Percentiles rank a stretch among this genome's conserved stretches.
phyloP scores from a whole-genome alignment of 495 filamentous ascomycete genomes.

The Neurospora hispaniola region DNA sequence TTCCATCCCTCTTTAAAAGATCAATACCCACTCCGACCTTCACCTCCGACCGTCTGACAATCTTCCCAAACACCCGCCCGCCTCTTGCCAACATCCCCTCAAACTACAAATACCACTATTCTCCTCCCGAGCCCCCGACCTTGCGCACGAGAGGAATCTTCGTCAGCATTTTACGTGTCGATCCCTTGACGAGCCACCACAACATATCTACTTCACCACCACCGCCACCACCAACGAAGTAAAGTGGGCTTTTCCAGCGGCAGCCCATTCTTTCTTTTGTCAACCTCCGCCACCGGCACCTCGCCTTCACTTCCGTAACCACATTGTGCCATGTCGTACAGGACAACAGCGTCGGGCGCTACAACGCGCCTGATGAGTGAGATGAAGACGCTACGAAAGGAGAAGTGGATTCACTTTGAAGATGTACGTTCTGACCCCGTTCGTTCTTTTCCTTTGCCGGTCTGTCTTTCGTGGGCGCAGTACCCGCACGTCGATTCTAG shows the following conservation, averaged over 20 bases:
- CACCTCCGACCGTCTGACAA: background rate
- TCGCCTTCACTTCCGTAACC: background rate
- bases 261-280: background rate
- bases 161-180: background rate
- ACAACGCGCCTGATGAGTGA: constrained; percentile 84
- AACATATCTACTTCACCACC: background rate
- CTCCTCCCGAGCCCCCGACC: background rate
- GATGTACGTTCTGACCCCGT: constrained; percentile 16
- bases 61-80: background rate
- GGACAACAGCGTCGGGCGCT: constrained; percentile 33
- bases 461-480: background rate
- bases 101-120: background rate
- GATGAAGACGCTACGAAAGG: constrained; percentile 68
- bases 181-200: background rate
- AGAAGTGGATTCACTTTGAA: constrained; percentile 86
- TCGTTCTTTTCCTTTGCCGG: background rate
- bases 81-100: background rate
- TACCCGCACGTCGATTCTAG: background rate
- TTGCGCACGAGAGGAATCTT: background rate
- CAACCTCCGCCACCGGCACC: background rate
- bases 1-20: background rate
- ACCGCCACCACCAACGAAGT: background rate
- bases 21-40: background rate
- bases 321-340: constrained; percentile 9
- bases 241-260: background rate